Conservation (phyloP, 1,284 basidiomycete genomes). For the Leccinum griseonigrum region DNA sequence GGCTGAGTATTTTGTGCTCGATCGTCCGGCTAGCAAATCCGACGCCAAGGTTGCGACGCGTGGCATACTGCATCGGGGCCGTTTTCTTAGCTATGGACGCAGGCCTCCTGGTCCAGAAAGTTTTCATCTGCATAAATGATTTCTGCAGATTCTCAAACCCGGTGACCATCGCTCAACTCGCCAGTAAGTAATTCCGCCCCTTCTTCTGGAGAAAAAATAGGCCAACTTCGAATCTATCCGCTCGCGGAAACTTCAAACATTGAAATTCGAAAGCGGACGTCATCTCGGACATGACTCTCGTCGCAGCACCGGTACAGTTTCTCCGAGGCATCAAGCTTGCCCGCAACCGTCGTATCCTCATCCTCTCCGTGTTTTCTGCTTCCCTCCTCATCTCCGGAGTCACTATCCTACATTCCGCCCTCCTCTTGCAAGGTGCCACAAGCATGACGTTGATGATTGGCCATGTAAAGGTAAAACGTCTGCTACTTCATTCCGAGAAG, state of each 20-base stretch:
- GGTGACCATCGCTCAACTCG: slow-evolving; percentile 22
- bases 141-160: slow-evolving; percentile 1
- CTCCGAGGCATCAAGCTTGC: slow-evolving; percentile 17
- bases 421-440: slow-evolving; percentile 15
- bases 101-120: slow-evolving; percentile 22
- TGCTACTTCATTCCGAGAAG: background rate
- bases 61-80: slow-evolving; percentile 18
- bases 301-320: slow-evolving; percentile 15
- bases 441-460: slow-evolving; percentile 15
- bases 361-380: slow-evolving; percentile 24
- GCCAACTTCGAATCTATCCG: background rate
- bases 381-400: slow-evolving; percentile 23
- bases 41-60: slow-evolving; percentile 5
- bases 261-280: slow-evolving; percentile 17
- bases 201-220: background rate
- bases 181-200: slow-evolving; percentile 16
- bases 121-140: slow-evolving; percentile 11
- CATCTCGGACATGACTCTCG: slow-evolving; percentile 21
- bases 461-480: slow-evolving; percentile 22
- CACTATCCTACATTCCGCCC: slow-evolving; percentile 26
- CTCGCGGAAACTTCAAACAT: background rate
- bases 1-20: slow-evolving; percentile 29
- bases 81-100: slow-evolving; percentile 17
- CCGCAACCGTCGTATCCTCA: slow-evolving; percentile 16
- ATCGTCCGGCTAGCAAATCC: slow-evolving; percentile 23